Conservation (phyloP, 495 filamentous ascomycete species). For the Penicillium lagena region DNA sequence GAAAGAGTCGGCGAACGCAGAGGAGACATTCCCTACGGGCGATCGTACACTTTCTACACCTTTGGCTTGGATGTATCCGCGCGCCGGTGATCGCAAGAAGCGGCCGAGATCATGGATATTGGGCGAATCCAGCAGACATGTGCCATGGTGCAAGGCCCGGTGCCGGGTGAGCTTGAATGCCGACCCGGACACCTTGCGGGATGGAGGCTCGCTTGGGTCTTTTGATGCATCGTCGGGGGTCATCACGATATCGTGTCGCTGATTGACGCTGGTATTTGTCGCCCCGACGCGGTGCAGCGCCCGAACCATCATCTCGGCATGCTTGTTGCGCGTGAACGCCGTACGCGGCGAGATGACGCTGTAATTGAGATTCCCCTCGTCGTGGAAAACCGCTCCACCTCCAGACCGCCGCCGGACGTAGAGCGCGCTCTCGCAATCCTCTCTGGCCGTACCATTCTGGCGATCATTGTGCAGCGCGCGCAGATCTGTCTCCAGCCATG, state of each 20-base stretch:
- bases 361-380: slow-evolving; percentile 88
- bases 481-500: slow-evolving; percentile 87
- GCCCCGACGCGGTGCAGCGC: slow-evolving; percentile 52
- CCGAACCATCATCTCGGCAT: slow-evolving; percentile 84
- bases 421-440: slow-evolving; percentile 34
- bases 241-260: slow-evolving; percentile 88
- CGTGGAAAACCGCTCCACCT: slow-evolving; percentile 91
- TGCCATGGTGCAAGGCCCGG: slow-evolving; percentile 85
- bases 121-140: slow-evolving; percentile 68
- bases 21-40: slow-evolving; percentile 70
- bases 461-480: slow-evolving; percentile 41
- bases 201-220: slow-evolving; percentile 21
- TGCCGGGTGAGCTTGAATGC: slow-evolving; percentile 83
- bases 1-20: slow-evolving; percentile 28
- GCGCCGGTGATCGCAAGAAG: slow-evolving; percentile 67
- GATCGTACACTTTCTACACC: slow-evolving; percentile 94
- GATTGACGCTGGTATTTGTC: slow-evolving; percentile 63
- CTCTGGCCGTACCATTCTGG: slow-evolving; percentile 4
- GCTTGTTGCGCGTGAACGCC: slow-evolving; percentile 73
- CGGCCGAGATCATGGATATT: slow-evolving; percentile 59
- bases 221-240: slow-evolving; percentile 13
- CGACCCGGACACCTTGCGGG: slow-evolving; percentile 82
- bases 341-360: slow-evolving; percentile 74
- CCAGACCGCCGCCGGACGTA: slow-evolving; percentile 80
- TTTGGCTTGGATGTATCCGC: slow-evolving; percentile 65